A percentile compares a stretch with the other conserved stretches of the same genome.
Conservation (phyloP, 2,329 filamentous ascomycete species). For the Calonectria hongkongensis region DNA sequence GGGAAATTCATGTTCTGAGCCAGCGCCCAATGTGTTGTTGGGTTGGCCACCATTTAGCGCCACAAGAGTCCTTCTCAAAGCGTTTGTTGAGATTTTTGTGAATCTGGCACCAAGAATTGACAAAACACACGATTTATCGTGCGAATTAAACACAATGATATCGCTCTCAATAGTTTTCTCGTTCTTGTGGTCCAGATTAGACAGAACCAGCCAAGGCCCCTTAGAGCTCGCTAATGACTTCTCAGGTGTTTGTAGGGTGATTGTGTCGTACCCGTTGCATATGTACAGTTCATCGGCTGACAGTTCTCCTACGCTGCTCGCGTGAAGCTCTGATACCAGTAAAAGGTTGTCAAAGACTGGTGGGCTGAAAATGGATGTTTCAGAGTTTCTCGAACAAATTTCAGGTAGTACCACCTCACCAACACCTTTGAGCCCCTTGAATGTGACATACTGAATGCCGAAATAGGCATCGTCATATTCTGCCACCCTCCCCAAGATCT, state of each 20-base stretch:
- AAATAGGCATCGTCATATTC: neutral
- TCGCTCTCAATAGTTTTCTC: neutral
- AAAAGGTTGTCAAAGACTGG: constrained; percentile 8
- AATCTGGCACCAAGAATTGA: neutral
- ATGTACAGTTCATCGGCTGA: neutral
- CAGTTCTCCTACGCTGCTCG: neutral
- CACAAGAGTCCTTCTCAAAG: neutral
- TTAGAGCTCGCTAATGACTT: neutral
- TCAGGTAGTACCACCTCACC: neutral
- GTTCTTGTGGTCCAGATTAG: neutral
- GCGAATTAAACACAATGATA: neutral
- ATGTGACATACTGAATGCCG: constrained; percentile 1
- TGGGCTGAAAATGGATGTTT: neutral
- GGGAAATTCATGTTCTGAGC: neutral
- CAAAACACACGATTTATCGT: neutral
- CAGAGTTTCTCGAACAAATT: neutral
- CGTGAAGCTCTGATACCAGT: neutral
- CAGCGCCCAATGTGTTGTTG: neutral
- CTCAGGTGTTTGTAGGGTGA: neutral
- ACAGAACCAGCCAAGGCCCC: neutral
- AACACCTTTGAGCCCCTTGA: constrained; percentile 1
- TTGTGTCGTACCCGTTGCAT: neutral
- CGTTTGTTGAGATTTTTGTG: neutral
- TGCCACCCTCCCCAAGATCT: neutral
- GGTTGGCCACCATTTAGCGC: neutral